A percentile compares a stretch with the other conserved stretches of the same genome.
phyloP scores from a whole-genome alignment of 1,284 basidiomycete genomes.

The Coriolopsis trogii region DNA sequence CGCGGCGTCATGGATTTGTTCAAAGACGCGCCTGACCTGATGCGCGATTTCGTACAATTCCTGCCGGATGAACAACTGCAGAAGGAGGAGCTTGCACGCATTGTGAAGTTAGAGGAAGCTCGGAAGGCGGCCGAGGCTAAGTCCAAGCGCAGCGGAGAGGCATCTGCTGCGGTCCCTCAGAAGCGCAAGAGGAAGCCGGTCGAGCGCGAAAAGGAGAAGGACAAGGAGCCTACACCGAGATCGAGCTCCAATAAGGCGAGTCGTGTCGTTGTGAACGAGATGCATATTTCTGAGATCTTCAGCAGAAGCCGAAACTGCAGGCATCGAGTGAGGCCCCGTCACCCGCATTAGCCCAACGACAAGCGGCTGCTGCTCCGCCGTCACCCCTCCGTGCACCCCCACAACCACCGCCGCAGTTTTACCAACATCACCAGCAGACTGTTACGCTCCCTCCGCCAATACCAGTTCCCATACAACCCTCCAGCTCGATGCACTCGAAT shows the following conservation, averaged over 20 bases:
- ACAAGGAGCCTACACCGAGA: constrained; percentile 29
- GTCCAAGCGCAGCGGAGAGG: constrained; percentile 24
- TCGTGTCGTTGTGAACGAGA: not conserved
- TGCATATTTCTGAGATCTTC: not conserved
- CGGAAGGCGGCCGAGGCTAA: constrained; percentile 22
- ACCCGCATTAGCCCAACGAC: constrained; percentile 28
- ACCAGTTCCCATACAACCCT: constrained; percentile 27
- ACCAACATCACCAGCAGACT: constrained; percentile 29
- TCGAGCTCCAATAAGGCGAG: constrained; percentile 36
- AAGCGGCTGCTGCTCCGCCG: constrained; percentile 23
- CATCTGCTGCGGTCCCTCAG: constrained; percentile 45
- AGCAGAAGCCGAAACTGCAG: constrained; percentile 34
- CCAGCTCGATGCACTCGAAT: constrained; percentile 44
- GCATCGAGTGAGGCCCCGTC: constrained; percentile 30
- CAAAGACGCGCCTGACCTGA: constrained; percentile 86
- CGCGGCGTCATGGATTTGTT: constrained; percentile 86
- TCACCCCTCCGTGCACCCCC: constrained; percentile 28
- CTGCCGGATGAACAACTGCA: constrained; percentile 72
- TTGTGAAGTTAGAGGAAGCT: constrained; percentile 27
- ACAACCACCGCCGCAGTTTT: constrained; percentile 23
- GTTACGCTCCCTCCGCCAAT: constrained; percentile 29
- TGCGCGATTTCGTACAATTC: constrained; percentile 92
- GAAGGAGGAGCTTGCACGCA: constrained; percentile 42
- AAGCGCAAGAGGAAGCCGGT: constrained; percentile 67
- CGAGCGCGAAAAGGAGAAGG: constrained; percentile 39